Conservation (phyloP, 2,329 filamentous ascomycete species). For the Davidsoniella neocaledoniae region DNA sequence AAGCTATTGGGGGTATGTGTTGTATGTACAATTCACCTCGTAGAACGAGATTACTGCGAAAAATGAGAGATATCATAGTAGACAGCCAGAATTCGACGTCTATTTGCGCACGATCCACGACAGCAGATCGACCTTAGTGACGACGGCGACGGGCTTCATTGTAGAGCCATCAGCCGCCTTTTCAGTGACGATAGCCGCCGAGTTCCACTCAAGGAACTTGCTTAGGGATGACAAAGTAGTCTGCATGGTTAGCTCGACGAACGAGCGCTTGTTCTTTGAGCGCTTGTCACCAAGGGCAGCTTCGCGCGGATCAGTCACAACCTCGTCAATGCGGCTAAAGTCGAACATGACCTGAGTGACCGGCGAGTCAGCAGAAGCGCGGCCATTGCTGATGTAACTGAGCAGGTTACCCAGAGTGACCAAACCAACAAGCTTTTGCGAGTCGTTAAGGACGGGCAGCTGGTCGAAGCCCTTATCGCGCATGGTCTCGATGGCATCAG, state of each 20-base stretch:
- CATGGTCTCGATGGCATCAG: slow-evolving; percentile 93
- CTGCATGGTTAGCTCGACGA: slow-evolving; percentile 86
- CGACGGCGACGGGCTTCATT: slow-evolving; percentile 65
- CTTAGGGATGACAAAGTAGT: slow-evolving; percentile 71
- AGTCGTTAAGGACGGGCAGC: slow-evolving; percentile 64
- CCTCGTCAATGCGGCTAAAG: slow-evolving; percentile 72
- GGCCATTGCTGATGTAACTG: slow-evolving; percentile 71
- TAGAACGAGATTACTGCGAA: too few species aligned
- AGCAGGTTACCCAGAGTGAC: slow-evolving; percentile 91
- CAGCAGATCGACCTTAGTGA: slow-evolving; percentile 91
- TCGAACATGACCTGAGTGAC: slow-evolving; percentile 94
- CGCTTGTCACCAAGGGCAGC: slow-evolving; percentile 26
- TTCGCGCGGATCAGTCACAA: slow-evolving; percentile 72
- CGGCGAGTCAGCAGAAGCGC: slow-evolving; percentile 54
- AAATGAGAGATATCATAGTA: too few species aligned
- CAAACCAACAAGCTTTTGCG: slow-evolving; percentile 63
- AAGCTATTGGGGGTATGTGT: too few species aligned
- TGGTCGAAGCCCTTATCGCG: slow-evolving; percentile 97
- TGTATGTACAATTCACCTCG: too few species aligned
- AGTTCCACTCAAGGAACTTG: slow-evolving; percentile 97
- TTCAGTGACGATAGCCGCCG: slow-evolving; percentile 85
- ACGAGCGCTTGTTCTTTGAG: slow-evolving; percentile 37
- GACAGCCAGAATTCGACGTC: not conserved
- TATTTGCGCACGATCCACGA: slow-evolving; percentile 66
- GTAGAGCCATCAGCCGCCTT: slow-evolving; percentile 33